Base-by-base conservation (phyloP, 2,329 filamentous ascomycete genomes). In the Hypoxylon sp. region DNA sequence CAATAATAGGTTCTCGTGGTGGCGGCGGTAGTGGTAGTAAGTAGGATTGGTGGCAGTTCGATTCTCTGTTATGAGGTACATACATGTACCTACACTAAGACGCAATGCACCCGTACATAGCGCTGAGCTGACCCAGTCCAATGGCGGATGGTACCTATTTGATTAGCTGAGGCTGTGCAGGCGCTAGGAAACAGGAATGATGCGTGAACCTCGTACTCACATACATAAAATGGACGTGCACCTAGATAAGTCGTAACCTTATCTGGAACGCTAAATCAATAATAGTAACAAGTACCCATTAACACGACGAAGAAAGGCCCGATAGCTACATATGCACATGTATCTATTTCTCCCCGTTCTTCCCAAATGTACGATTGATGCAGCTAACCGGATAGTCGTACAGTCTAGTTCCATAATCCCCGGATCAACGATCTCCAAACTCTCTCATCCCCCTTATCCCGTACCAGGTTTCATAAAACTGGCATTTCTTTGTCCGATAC, bases 91-190 rank as follows among this genome's bases (percentile, higher is more conserved):
- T n/a, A n/a, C n/a, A n/a, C 24, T 28, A 36, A n/a, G 28, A 42
- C 40, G 20, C 28, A 55, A 33, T 36, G 32, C 24, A n/a, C 49
- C 46, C 14, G 24, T 16, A n/a, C 36, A 51, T 40, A 56, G 54
- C 61, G 56, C 33, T 56, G 46, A 64, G 36, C 60, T 45, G 46
- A 63, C 30, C 42, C 44, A 46, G 38, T 56, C 61, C 53, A 59
- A 59, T 59, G 18, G 42, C 30, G 20, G 12, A 28, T 48, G 32
- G 59, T 20, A n/a, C n/a, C n/a, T n/a, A 66, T 48, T 42, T 58
- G 36, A 59, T 48, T 38, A 57, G 46, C 49, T 60, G 65, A 68
- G 65, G 65, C 65, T 68, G 65, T 68, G 65, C 62, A 68, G 12
- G 58, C 58, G 54, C 65, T 68, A 65, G 54, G 54, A 65, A 65